A percentile compares a stretch with the other conserved stretches of the same genome.
phyloP scores from a whole-genome alignment of 352 stramenopile genomes.

The Globisporangium splendens region DNA sequence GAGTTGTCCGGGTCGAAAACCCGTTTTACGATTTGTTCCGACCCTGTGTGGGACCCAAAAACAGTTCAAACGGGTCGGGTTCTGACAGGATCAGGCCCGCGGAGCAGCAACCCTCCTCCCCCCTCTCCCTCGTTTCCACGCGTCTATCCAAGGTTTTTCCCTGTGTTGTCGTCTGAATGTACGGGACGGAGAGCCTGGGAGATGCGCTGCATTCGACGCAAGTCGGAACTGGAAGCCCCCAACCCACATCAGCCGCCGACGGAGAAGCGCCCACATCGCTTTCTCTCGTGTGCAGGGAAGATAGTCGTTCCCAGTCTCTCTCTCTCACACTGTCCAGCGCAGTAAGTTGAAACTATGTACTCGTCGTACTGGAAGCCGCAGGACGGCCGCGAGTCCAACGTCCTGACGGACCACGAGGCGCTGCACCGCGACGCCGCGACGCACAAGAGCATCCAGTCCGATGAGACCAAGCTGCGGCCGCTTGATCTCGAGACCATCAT shows the following conservation, averaged over 20 bases:
- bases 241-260: neutral
- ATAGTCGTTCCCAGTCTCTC: neutral
- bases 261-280: neutral
- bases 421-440: slow-evolving; percentile 75
- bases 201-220: neutral
- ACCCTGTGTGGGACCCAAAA: no score
- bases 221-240: neutral
- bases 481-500: slow-evolving; percentile 87
- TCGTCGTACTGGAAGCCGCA: slow-evolving; percentile 84
- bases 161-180: neutral
- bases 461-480: slow-evolving; percentile 72
- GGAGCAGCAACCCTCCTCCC: neutral
- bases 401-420: slow-evolving; percentile 81
- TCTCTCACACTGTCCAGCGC: neutral
- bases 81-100: no score
- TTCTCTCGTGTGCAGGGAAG: neutral
- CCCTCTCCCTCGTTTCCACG: neutral
- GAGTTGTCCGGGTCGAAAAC: no score
- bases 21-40: no score
- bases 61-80: no score
- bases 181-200: neutral
- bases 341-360: slow-evolving; percentile 53
- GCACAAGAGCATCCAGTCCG: slow-evolving; percentile 76
- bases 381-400: slow-evolving; percentile 62
- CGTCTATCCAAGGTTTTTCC: neutral